These are phyloP conservation scores for Poteriospumella lacustris DNA, from an alignment of 108 stramenopile genomes.

Conservation along the genomic window DNA sequence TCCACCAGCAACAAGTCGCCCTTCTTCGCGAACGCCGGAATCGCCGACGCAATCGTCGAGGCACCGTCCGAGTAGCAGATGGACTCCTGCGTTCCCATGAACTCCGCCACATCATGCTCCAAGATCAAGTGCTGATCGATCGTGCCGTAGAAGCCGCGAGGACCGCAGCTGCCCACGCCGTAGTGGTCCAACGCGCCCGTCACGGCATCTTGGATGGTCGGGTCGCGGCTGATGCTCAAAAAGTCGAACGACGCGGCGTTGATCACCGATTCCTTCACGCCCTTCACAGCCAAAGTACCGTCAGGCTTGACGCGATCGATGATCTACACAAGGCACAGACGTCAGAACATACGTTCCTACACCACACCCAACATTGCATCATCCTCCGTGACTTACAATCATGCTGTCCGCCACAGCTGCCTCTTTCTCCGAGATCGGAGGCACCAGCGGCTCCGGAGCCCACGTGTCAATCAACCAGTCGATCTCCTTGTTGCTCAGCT, in stretches of 20 bases:
- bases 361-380: neutral
- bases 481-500: slow-evolving; percentile 40
- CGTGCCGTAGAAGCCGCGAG: slow-evolving; percentile 99
- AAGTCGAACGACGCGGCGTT: slow-evolving; percentile 52
- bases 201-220: slow-evolving; percentile 59
- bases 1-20: slow-evolving; percentile 89
- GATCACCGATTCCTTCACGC: slow-evolving; percentile 48
- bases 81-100: slow-evolving; percentile 76
- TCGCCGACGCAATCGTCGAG: slow-evolving; percentile 63
- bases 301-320: slow-evolving; percentile 18
- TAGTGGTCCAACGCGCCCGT: slow-evolving; percentile 65
- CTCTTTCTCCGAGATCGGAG: slow-evolving; percentile 34
- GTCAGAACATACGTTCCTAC: neutral
- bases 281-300: slow-evolving; percentile 24
- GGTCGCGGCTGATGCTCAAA: slow-evolving; percentile 40
- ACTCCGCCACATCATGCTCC: slow-evolving; percentile 71
- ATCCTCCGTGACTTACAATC: slow-evolving; percentile 8
- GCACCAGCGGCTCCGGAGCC: slow-evolving; percentile 75
- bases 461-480: slow-evolving; percentile 82
- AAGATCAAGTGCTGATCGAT: slow-evolving; percentile 84
- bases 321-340: neutral
- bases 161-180: slow-evolving; percentile 94
- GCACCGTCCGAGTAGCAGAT: slow-evolving; percentile 96
- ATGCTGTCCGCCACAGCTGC: neutral
- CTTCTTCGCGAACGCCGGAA: slow-evolving; percentile 96